Conservation (phyloP, 192 early-diverging fungal species). For the Mortierella hygrophila region DNA sequence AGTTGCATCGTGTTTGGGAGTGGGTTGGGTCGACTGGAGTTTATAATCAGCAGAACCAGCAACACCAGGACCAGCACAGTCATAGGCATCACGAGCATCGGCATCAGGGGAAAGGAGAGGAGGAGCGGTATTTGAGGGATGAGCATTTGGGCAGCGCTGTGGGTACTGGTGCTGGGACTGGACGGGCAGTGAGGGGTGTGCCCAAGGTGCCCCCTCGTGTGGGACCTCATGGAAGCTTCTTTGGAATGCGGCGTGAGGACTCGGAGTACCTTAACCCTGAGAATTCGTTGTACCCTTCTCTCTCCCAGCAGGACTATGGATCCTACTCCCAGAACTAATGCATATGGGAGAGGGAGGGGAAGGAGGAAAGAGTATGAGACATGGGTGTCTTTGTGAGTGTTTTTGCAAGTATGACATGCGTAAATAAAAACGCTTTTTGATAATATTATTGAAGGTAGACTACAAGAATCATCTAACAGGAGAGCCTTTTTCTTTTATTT, state of each 20-base stretch:
- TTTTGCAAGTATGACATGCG: neutral
- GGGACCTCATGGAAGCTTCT: slow-evolving; percentile 51
- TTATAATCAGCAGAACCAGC: slow-evolving; percentile 12
- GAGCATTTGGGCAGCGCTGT: neutral
- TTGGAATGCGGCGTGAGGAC: slow-evolving; percentile 48
- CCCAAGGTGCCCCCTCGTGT: slow-evolving; percentile 35
- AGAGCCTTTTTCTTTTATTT: neutral
- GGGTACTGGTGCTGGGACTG: neutral
- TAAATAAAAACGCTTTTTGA: neutral
- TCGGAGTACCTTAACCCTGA: slow-evolving; percentile 48
- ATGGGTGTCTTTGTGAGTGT: neutral
- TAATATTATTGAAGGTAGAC: too few relatives aligned
- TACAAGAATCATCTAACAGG: too few relatives aligned
- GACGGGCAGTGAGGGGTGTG: neutral
- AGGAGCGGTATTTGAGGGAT: too few relatives aligned
- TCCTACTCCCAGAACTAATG: slow-evolving; percentile 14
- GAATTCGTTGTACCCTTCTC: slow-evolving; percentile 48
- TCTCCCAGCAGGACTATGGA: slow-evolving; percentile 26
- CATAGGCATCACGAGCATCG: neutral
- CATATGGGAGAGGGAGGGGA: neutral
- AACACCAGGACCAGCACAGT: neutral
- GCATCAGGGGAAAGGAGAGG: too few relatives aligned
- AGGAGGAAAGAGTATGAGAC: neutral
- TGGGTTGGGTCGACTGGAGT: slow-evolving; percentile 68
- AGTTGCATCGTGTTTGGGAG: slow-evolving; percentile 76